Evolutionary conservation across 495 filamentous ascomycete species (phyloP).

Genomic region (Penicilliopsis zonata): DNA sequence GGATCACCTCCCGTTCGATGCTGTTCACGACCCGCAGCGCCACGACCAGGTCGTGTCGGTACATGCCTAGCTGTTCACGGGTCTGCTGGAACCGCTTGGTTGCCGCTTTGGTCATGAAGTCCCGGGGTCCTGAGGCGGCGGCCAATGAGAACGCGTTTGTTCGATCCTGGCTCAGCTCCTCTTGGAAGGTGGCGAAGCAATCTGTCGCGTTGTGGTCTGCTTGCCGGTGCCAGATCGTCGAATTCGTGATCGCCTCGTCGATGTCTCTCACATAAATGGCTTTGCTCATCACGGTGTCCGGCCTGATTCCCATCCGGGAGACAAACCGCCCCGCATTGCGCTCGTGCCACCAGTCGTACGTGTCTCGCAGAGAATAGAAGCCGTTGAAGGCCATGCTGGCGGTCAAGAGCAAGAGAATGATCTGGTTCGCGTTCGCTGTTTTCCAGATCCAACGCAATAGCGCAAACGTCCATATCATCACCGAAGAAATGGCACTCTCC

Average conservation of each 20-base stretch:
- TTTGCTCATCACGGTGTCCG: conserved; percentile 70
- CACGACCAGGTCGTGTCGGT: conserved; percentile 87
- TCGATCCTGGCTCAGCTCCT: conserved; percentile 21
- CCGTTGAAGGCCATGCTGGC: conserved; percentile 59
- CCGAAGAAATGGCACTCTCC: conserved; percentile 55
- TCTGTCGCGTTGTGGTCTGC: conserved; percentile 22
- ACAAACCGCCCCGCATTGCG: conserved; percentile 69
- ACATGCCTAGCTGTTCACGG: conserved; percentile 65
- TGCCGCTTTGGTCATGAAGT: conserved; percentile 42
- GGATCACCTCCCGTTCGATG: conserved; percentile 73
- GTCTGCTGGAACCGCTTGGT: conserved; percentile 60
- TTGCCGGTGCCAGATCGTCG: conserved; percentile 24
- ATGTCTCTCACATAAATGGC: conserved; percentile 76
- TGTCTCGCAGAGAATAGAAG: conserved; percentile 54
- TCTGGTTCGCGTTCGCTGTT: conserved; percentile 57
- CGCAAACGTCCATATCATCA: conserved; percentile 64
- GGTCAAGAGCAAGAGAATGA: conserved; percentile 57
- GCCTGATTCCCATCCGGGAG: conserved; percentile 63
- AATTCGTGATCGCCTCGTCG: conserved; percentile 48
- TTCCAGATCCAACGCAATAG: conserved; percentile 52
- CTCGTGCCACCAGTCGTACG: conserved; percentile 75
- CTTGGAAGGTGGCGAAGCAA: conserved; percentile 35
- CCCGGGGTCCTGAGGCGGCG: conserved; percentile 18
- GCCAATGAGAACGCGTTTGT: conserved; percentile 19
- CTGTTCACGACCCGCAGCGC: conserved; percentile 82